Base-by-base conservation (phyloP, 495 filamentous ascomycete genomes). In the Chaetomidium leptoderma region DNA sequence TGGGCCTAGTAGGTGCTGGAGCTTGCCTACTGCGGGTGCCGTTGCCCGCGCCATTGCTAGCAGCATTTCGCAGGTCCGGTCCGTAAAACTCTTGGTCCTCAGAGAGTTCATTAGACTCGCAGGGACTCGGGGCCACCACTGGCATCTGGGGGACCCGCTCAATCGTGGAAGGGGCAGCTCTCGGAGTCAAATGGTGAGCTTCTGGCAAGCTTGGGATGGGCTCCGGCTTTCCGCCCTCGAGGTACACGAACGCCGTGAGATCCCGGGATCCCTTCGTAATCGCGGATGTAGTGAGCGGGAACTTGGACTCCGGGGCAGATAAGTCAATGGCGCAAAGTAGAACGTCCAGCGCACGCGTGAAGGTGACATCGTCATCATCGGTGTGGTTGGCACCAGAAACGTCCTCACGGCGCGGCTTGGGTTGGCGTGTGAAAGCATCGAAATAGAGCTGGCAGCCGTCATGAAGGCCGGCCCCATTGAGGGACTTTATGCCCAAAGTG, bases 401-500 rank as follows among this genome's bases (percentile, higher is more conserved):
- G 3, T 69, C 69, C 16, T 71, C 65, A 2, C 58, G 57, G 4
- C 65, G 60, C 1, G 63, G 61, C 46, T 71, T 71, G 23, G 63
- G 63, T 49, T 58, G 35, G 43, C 40, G 52, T 1, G 40, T 62
- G 21, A 66, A 53, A 16, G 65, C 50, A 47, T 70, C 63, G 35
- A 61, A 64, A 19, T 53, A 54, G n/a, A 71, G 61, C 27, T 62
- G 69, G 37, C 67, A 73, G 9, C 66, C 66, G n/a, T 57, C 57
- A 10, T 47, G 53, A n/a, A 72, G 58, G 1, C 51, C 50, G 2
- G 68, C 50, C 3, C 66, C 66, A 39, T 74, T 71, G n/a, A 78
- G 61, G n/a, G 72, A 70, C 19, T 64, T 61, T 23, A 77, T 67
- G 19, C 76, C 74, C 26, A 76, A 53, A 11, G 74, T 71, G 53